phyloP scores from a whole-genome alignment of 2,329 filamentous ascomycete species.

The Colletotrichum theobromicola region DNA sequence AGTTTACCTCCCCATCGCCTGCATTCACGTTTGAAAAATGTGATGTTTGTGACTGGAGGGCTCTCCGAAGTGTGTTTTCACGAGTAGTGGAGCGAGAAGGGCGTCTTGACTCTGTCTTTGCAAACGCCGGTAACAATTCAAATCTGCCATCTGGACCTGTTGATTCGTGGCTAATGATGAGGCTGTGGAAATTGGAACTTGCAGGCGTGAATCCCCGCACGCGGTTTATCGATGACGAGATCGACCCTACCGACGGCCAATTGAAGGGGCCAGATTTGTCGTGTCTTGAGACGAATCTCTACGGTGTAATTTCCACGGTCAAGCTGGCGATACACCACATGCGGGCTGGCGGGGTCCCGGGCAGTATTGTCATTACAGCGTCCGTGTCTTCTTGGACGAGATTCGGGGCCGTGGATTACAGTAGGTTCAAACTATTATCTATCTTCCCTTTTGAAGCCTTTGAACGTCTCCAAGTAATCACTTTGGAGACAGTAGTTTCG shows the following conservation, averaged over 20 bases:
- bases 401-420: background rate
- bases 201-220: background rate
- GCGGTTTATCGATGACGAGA: background rate
- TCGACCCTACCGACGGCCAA: background rate
- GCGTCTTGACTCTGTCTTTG: background rate
- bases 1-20: background rate
- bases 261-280: background rate
- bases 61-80: background rate
- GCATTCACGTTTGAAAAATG: background rate
- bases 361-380: background rate
- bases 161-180: background rate
- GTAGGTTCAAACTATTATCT: background rate
- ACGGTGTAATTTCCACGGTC: background rate
- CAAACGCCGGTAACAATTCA: background rate
- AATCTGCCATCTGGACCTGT: background rate
- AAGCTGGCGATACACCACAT: background rate
- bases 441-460: background rate
- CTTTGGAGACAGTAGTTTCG: background rate
- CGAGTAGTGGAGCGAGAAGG: background rate
- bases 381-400: background rate
- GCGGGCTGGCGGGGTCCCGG: background rate
- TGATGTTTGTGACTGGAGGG: background rate
- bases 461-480: background rate
- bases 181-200: background rate
- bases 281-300: background rate